Percentiles rank a stretch among this genome's conserved stretches.
These are phyloP conservation scores for Nepenthes mirabilis DNA, from an alignment of 148 eudicot species.

Conservation along the genomic window DNA sequence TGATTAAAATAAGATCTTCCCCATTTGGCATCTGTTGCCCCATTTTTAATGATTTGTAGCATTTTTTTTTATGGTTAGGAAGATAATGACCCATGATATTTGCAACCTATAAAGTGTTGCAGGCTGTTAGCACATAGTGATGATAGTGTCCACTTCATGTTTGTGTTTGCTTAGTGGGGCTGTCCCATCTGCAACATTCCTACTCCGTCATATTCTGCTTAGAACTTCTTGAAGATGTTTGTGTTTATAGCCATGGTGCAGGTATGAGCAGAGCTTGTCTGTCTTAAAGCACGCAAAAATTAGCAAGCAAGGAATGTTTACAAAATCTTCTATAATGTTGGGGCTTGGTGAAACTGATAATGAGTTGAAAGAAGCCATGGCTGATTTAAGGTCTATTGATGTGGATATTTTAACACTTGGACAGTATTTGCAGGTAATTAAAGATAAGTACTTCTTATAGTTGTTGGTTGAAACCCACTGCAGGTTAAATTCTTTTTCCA, in stretches of 20 bases:
- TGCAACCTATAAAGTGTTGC: too few species aligned
- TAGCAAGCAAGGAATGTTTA: constrained; percentile 77
- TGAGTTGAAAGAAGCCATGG: constrained; percentile 71
- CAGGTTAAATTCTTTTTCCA: too few species aligned
- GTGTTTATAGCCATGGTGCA: constrained; percentile 11
- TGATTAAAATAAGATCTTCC: too few species aligned
- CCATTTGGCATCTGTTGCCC: too few species aligned
- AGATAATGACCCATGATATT: too few species aligned
- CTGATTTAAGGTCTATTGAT: constrained; percentile 73
- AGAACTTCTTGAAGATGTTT: background rate
- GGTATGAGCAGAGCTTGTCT: constrained; percentile 80
- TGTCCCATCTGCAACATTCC: background rate
- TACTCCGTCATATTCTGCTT: background rate
- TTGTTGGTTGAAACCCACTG: too few species aligned
- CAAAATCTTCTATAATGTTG: constrained; percentile 86
- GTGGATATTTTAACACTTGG: constrained; percentile 90
- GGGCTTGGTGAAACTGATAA: constrained; percentile 95
- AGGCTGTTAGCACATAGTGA: too few species aligned
- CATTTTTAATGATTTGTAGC: too few species aligned
- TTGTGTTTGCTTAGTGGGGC: background rate
- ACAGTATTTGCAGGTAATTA: constrained; percentile 75
- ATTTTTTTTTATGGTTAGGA: too few species aligned
- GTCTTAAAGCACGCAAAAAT: constrained; percentile 79
- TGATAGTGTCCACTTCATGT: too few species aligned
- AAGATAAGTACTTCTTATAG: background rate